Evolutionary conservation across 345 rosid genomes (phyloP), one percentile per base, ranked within the genome.

Genomic region (Rhodamnia rubescens): DNA sequence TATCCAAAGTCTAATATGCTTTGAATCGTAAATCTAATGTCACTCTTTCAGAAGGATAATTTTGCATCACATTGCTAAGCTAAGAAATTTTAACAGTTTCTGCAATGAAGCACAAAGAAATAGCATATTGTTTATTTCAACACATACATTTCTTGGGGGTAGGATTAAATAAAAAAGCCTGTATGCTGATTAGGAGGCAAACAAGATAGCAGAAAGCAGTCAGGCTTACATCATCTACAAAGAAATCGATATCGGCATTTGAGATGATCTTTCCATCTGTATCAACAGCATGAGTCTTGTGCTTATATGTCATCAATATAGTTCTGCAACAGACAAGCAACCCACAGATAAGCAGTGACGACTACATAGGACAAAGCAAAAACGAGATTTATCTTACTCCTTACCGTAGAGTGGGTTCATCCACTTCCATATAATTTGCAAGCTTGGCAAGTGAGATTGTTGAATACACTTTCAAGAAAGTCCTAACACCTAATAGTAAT

Each of bases 281-380:
- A 89, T 95, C 97, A 90, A 95, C 94, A 52, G 98, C 92, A 89
- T 96, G 98, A 29, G 97, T 97, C 93, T 97, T 97, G 95, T 97
- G 99, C 94, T 97, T 97, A 93, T 93, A 97, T 75, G 98, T 92
- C 90, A 97, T 82, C 92, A 97, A 88, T 87, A 97, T 95, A n/a
- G 95, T 95, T 94, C 99, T 97, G 92, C 53, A 86, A 57, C 56
- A 56, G 24, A 87, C 16, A n/a, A 5, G 29, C 47, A 85, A 83
- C 14, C 21, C 21, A 29, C 6, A 84, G 8, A 64, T 11, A 26
- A 58, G 53, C 18, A 15, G 61, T 83, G 55, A 57, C 83, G 15
- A 18, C 56, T 21, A 51, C 24, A 82, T 15, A 40, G 44, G n/a
- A 49, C 40, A n/a, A 59, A 83, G n/a, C 24, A 32, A 56, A 56